Conservation (phyloP, 768 basidiomycete genomes). For the Termitomyces sp. region DNA sequence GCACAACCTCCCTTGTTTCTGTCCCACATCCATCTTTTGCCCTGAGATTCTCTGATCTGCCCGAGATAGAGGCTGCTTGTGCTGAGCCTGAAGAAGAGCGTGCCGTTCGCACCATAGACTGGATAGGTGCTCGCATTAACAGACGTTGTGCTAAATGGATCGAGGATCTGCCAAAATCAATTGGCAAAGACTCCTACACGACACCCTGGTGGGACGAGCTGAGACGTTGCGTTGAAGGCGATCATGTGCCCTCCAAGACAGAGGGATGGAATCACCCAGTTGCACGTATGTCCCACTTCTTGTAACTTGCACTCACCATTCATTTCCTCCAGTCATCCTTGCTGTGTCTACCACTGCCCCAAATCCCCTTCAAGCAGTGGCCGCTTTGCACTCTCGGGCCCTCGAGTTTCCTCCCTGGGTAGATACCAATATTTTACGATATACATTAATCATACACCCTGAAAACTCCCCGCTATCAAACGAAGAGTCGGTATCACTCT, state of each 20-base stretch:
- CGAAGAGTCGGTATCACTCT: constrained; percentile 60
- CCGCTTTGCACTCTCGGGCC: constrained; percentile 62
- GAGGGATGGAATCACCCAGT: constrained; percentile 90
- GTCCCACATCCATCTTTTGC: constrained; percentile 70
- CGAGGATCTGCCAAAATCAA: constrained; percentile 50
- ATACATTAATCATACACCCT: constrained; percentile 77
- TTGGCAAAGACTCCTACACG: constrained; percentile 33
- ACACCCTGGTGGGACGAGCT: constrained; percentile 92
- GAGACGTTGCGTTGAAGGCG: constrained; percentile 69
- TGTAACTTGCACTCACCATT: constrained; percentile 10
- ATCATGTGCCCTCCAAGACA: constrained; percentile 60
- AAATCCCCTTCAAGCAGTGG: constrained; percentile 78
- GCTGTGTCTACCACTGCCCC: constrained; percentile 79
- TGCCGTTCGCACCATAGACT: constrained; percentile 77
- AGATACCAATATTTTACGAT: constrained; percentile 64
- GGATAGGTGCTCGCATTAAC: constrained; percentile 72
- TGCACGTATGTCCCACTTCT: constrained; percentile 51
- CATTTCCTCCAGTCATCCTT: constrained; percentile 54
- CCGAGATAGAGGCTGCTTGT: constrained; percentile 67
- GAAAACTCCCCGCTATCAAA: constrained; percentile 61
- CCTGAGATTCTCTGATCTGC: constrained; percentile 73
- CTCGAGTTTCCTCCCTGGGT: constrained; percentile 79
- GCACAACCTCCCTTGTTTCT: constrained; percentile 67
- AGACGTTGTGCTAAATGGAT: constrained; percentile 67
- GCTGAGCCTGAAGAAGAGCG: constrained; percentile 77